Percentiles rank a stretch among this genome's conserved stretches.
Conservation (phyloP, 768 basidiomycete species). For the Suillus spraguei region DNA sequence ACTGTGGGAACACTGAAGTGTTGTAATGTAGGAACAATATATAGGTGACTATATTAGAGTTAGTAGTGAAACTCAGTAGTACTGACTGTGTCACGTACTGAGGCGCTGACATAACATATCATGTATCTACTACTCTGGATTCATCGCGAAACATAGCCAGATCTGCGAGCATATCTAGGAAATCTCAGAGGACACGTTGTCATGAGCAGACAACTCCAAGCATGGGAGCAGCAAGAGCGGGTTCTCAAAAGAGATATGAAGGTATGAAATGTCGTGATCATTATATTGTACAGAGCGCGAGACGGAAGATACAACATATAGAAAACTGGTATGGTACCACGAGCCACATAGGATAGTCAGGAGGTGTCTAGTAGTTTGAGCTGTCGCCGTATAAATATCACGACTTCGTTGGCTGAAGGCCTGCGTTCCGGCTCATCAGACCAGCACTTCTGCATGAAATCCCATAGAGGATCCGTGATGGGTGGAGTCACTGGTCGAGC, state of each 20-base stretch:
- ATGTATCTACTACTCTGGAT: neutral
- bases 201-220: too few species aligned
- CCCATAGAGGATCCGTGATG: conserved; percentile 4
- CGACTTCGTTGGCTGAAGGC: conserved; percentile 3
- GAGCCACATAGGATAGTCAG: neutral
- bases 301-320: conserved; percentile 12
- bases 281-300: neutral
- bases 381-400: conserved; percentile 2
- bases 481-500: neutral
- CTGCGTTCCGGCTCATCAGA: conserved; percentile 15
- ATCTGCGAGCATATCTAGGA: neutral
- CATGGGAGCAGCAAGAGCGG: neutral
- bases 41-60: neutral
- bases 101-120: neutral
- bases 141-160: neutral
- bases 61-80: neutral
- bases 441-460: conserved; percentile 16
- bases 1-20: neutral
- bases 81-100: too few species aligned
- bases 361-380: conserved; percentile 5
- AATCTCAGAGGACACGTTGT: neutral
- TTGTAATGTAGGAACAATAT: neutral
- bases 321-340: neutral
- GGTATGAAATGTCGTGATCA: neutral
- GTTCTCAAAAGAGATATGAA: neutral